Percentiles rank a stretch among this genome's conserved stretches.
Conservation (phyloP, 2,329 filamentous ascomycete genomes). For the Colletotrichum neosansevieriae region DNA sequence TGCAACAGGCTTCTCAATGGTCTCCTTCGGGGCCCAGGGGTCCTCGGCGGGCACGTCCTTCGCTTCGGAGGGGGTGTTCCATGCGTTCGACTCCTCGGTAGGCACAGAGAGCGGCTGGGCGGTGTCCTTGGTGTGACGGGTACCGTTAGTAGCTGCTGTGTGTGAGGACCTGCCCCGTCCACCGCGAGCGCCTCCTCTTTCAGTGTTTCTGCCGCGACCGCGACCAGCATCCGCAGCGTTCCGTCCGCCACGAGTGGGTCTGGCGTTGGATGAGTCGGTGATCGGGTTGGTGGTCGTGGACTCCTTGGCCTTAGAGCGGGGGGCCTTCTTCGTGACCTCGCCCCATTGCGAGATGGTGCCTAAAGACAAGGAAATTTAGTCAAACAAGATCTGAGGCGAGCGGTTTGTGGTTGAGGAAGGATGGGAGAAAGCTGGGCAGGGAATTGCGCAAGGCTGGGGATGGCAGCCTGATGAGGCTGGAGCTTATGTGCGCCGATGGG, state of each 20-base stretch:
- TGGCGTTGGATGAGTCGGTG: slow-evolving; percentile 59
- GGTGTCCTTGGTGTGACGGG: slow-evolving; percentile 64
- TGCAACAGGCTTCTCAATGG: slow-evolving; percentile 51
- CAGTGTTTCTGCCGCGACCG: slow-evolving; percentile 71
- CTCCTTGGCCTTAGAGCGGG: slow-evolving; percentile 80
- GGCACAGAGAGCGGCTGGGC: slow-evolving; percentile 71
- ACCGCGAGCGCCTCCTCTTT: slow-evolving; percentile 68
- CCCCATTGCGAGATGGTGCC: slow-evolving; percentile 86
- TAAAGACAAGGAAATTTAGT: slow-evolving; percentile 54
- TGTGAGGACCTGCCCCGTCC: slow-evolving; percentile 73
- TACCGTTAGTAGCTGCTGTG: slow-evolving; percentile 69
- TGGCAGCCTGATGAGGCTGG: slow-evolving; percentile 29
- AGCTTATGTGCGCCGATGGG: background rate
- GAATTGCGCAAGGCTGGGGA: slow-evolving; percentile 23
- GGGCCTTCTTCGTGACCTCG: slow-evolving; percentile 84
- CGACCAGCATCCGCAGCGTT: slow-evolving; percentile 70
- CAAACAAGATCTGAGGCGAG: slow-evolving; percentile 7
- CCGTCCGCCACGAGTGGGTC: slow-evolving; percentile 71
- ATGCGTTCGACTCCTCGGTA: slow-evolving; percentile 76
- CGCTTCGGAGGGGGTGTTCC: slow-evolving; percentile 58
- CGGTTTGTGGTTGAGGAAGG: background rate
- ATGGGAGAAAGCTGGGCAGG: background rate
- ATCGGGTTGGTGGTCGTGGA: slow-evolving; percentile 63
- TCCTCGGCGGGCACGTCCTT: slow-evolving; percentile 45
- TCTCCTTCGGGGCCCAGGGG: slow-evolving; percentile 59